These are phyloP conservation scores for Aspergillus coremiiformis DNA, from an alignment of 495 filamentous ascomycete species.

Conservation along the genomic window DNA sequence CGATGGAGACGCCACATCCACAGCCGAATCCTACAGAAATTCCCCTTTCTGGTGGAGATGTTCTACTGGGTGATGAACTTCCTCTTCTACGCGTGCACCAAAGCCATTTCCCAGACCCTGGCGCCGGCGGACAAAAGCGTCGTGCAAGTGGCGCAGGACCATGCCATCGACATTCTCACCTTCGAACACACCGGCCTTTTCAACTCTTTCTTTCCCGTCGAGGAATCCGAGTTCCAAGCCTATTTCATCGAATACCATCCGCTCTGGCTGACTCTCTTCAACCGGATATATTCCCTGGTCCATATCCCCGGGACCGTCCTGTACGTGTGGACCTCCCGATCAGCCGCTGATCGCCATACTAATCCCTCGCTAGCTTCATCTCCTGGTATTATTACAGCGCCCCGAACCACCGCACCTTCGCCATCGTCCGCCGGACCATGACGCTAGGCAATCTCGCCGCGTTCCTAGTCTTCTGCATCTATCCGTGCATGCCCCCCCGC, in stretches of 20 bases:
- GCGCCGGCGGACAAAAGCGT: conserved; percentile 42
- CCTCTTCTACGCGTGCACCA: conserved; percentile 55
- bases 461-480: conserved; percentile 54
- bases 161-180: conserved; percentile 55
- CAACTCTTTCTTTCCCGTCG: conserved; percentile 48
- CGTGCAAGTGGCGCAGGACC: conserved; percentile 58
- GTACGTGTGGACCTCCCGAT: conserved; percentile 29
- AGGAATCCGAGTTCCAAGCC: conserved; percentile 48
- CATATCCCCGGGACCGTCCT: conserved; percentile 62
- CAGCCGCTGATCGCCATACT: neutral
- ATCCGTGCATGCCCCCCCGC: conserved; percentile 59
- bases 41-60: conserved; percentile 55
- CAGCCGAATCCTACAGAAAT: conserved; percentile 44
- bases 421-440: conserved; percentile 52
- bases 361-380: conserved; percentile 42
- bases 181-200: conserved; percentile 50
- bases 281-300: conserved; percentile 56
- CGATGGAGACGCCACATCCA: conserved; percentile 49
- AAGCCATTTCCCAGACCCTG: conserved; percentile 46
- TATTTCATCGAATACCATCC: conserved; percentile 55
- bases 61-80: conserved; percentile 66
- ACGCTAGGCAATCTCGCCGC: conserved; percentile 57
- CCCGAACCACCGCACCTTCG: conserved; percentile 47
- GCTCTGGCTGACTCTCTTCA: conserved; percentile 49
- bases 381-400: conserved; percentile 61